Evolutionary conservation across 2,329 filamentous ascomycete genomes (phyloP).

Genomic region (Apiospora arundinis): DNA sequence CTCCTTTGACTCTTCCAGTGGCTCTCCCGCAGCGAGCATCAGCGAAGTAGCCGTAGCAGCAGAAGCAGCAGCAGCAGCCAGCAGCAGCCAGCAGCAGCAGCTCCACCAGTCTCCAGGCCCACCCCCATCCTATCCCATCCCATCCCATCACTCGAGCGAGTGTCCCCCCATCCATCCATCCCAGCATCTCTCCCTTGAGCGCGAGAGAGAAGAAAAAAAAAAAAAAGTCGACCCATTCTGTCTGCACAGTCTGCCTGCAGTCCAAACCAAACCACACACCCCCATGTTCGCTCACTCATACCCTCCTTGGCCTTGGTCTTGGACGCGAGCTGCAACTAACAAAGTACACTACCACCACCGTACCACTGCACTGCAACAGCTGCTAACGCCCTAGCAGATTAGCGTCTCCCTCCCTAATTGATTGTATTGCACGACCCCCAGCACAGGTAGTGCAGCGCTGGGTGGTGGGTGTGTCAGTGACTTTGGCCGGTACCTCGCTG

Average conservation of each 20-base stretch:
- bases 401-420: slow-evolving; percentile 3
- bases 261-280: not conserved
- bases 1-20: not conserved
- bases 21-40: not conserved
- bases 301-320: slow-evolving; percentile 7
- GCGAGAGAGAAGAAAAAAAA: not conserved
- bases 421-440: slow-evolving; percentile 1
- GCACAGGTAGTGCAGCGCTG: not conserved
- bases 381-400: slow-evolving; percentile 5
- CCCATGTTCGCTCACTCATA: slow-evolving; percentile 15
- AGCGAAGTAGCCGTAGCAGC: not conserved
- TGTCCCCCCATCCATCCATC: not conserved
- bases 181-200: not conserved
- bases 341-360: slow-evolving; percentile 13
- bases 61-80: not conserved
- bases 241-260: not conserved
- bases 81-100: not conserved
- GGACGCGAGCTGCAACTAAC: slow-evolving; percentile 14
- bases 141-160: not conserved
- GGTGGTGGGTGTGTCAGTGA: not conserved
- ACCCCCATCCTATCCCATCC: slow-evolving; percentile 3
- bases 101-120: slow-evolving; percentile 4
- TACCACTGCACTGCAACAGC: slow-evolving; percentile 17
- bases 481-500: not conserved
- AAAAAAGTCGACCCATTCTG: slow-evolving; percentile 10